Percentiles rank a stretch among this genome's conserved stretches.
Evolutionary conservation across 2,329 filamentous ascomycete genomes (phyloP).

Genomic region (Penicillium brevicompactum): DNA sequence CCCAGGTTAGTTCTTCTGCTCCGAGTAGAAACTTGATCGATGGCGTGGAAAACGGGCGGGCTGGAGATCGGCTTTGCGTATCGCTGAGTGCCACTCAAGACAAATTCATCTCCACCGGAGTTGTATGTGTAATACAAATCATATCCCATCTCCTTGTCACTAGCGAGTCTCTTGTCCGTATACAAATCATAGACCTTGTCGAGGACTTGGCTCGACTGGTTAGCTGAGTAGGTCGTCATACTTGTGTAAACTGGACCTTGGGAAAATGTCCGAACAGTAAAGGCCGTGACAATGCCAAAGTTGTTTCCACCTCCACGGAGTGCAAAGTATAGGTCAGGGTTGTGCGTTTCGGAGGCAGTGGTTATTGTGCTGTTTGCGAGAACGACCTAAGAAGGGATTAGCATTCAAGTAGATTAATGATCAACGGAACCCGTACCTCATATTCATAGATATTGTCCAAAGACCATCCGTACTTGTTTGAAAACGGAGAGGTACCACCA

Average conservation of each 20-base stretch:
- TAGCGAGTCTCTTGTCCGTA: conserved; percentile 3
- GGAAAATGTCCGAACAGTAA: conserved; percentile 38
- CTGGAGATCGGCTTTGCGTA: conserved; percentile 19
- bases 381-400: conserved; percentile 14
- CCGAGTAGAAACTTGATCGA: conserved; percentile 17
- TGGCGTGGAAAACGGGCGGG: conserved; percentile 11
- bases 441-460: conserved; percentile 26
- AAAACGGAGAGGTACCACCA: conserved; percentile 39
- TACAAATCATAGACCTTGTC: conserved; percentile 13
- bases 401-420: background rate
- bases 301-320: conserved; percentile 43
- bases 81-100: conserved; percentile 18
- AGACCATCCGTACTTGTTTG: conserved; percentile 26
- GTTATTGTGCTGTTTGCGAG: conserved; percentile 25
- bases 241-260: conserved; percentile 42
- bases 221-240: conserved; percentile 16
- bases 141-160: conserved; percentile 19
- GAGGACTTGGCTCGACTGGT: conserved; percentile 5
- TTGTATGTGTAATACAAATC: conserved; percentile 20
- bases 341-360: conserved; percentile 26
- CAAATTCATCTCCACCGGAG: conserved; percentile 10
- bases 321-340: conserved; percentile 40
- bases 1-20: conserved; percentile 4
- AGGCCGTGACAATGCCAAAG: conserved; percentile 41
- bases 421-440: conserved; percentile 5